A percentile compares a stretch with the other conserved stretches of the same genome.
Conservation (phyloP, 2,329 filamentous ascomycete genomes). For the Tolypocladium guangdongense region DNA sequence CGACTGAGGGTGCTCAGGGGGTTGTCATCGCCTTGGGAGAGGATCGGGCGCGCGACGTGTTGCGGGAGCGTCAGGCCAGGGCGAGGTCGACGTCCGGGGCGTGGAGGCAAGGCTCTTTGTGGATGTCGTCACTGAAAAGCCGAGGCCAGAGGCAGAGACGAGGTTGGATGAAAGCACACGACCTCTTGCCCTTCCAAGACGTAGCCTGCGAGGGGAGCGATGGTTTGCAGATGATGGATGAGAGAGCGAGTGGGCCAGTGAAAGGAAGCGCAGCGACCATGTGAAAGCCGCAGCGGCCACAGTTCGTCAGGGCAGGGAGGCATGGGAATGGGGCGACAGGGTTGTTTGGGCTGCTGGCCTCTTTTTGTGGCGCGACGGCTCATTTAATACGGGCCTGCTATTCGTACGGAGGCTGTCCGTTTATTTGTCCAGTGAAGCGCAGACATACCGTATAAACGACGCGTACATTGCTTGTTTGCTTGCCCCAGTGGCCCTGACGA, state of each 20-base stretch:
- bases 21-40: background rate
- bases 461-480: too few relatives aligned
- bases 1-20: slow-evolving; percentile 1
- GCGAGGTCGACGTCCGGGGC: background rate
- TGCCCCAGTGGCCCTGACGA: background rate
- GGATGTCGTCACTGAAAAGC: background rate
- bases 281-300: slow-evolving; percentile 11
- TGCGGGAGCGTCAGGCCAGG: background rate
- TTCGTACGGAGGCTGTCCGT: background rate
- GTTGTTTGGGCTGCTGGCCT: background rate
- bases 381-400: background rate
- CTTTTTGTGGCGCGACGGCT: background rate
- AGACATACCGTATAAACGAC: too few relatives aligned
- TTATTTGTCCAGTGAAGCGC: background rate
- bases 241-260: slow-evolving; percentile 16
- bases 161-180: slow-evolving; percentile 22
- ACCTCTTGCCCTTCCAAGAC: slow-evolving; percentile 25
- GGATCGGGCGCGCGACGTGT: background rate
- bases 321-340: background rate
- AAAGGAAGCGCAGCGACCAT: slow-evolving; percentile 16
- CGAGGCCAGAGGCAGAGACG: background rate
- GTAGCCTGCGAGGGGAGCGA: slow-evolving; percentile 6
- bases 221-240: slow-evolving; percentile 13
- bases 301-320: background rate
- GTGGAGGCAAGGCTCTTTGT: background rate